phyloP scores from a whole-genome alignment of 2,329 filamentous ascomycete species.

The Exophiala calicioides region DNA sequence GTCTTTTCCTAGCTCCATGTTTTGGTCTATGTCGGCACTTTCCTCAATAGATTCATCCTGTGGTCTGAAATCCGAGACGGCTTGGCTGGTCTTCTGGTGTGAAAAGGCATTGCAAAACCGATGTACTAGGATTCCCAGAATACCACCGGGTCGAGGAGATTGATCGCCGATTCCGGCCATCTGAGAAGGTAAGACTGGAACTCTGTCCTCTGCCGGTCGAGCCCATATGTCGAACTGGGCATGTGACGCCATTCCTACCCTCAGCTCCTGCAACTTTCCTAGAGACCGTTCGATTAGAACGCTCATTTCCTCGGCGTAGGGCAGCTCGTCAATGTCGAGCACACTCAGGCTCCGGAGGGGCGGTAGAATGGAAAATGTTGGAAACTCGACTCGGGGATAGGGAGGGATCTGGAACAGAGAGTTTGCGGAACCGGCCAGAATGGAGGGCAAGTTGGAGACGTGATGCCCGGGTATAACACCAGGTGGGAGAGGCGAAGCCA shows the following conservation, averaged over 20 bases:
- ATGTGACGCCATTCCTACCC: slow-evolving; percentile 68
- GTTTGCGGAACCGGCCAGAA: slow-evolving; percentile 24
- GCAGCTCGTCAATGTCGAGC: slow-evolving; percentile 78
- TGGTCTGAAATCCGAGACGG: slow-evolving; percentile 1
- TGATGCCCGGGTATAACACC: slow-evolving; percentile 25
- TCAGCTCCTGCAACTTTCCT: slow-evolving; percentile 66
- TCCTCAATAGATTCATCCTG: slow-evolving; percentile 5
- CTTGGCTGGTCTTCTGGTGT: slow-evolving; percentile 11
- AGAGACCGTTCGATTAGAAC: slow-evolving; percentile 72
- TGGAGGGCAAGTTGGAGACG: slow-evolving; percentile 24
- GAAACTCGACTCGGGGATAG: slow-evolving; percentile 68
- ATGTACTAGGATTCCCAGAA: slow-evolving; percentile 68
- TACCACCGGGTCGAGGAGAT: slow-evolving; percentile 60
- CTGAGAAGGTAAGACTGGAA: slow-evolving; percentile 22
- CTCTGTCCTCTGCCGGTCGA: slow-evolving; percentile 25
- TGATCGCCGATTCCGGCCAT: slow-evolving; percentile 49
- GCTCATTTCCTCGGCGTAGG: slow-evolving; percentile 80
- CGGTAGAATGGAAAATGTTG: slow-evolving; percentile 76
- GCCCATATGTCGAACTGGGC: slow-evolving; percentile 44
- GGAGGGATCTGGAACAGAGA: slow-evolving; percentile 36
- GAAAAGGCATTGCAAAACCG: slow-evolving; percentile 59
- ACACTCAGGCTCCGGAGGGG: slow-evolving; percentile 73
- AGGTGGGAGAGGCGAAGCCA: slow-evolving; percentile 38
- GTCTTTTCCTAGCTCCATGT: slow-evolving; percentile 7
- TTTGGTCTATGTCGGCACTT: background rate